Evolutionary conservation across 1,284 basidiomycete genomes (phyloP), one percentile per base, ranked within the genome.

Genomic region (Malassezia sympodialis): DNA sequence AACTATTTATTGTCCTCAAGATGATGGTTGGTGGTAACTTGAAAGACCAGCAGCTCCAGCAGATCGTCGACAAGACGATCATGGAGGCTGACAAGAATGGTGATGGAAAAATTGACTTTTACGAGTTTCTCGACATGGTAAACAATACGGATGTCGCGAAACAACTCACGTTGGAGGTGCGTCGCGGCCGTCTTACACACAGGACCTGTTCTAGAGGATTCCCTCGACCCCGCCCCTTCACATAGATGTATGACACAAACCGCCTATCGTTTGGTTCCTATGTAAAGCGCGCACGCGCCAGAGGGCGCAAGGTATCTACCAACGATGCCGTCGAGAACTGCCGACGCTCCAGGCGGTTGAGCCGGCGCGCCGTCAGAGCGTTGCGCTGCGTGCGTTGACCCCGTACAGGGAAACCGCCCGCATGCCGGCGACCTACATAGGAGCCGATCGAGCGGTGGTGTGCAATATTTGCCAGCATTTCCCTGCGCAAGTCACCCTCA

Each of bases 1-100:
- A 98, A 77, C 82, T 98, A 43, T 98, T 96, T 79, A 79, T 99
- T 49, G 93, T 99, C 35, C 79, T 99, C 31, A 99, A 98, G 80
- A 96, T 98, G 89, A 99, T 99, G 93, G 94, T 98, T 41, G 93
- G 93, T 31, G 96, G 88, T 76, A 98, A 98, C 77, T 79, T 96
- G 69, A 96, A 98, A 86, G 94, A 99, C 76, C 88, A 94, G 76
- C 94, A 98, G 79, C 78, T 98, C 62, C 94, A 99, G 76, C 93
- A 98, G 77, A 99, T 99, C 63, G 94, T 98, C 10, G 94, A 99
- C 78, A 99, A 99, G 80, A 98, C 93, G 15, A 98, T 99, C 76
- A 93, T 98, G 89, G 93, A 98, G 78, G 93, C 91, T 15, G 93
- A 99, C 76, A 87, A 89, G 76, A 90, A 99, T 72, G 90, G 80